Conservation (phyloP, 108 stramenopile genomes). For the Nitzschia inconspicua region DNA sequence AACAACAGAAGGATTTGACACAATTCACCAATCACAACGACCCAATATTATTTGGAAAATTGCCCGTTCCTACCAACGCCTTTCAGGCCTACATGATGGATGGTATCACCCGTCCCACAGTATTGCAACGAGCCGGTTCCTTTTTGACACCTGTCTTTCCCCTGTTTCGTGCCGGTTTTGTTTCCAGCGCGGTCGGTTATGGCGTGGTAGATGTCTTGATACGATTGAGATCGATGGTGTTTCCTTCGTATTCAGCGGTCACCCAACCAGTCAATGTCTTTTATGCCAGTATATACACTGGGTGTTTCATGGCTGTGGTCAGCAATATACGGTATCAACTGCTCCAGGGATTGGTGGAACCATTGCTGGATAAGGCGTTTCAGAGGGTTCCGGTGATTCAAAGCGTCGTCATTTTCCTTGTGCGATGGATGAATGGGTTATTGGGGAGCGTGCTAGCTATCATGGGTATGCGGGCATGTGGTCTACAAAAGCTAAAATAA, state of each 20-base stretch:
- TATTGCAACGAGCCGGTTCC: conserved; percentile 42
- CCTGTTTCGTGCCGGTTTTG: conserved; percentile 65
- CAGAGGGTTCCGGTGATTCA: neutral
- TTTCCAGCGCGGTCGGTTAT: conserved; percentile 71
- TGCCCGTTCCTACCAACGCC: conserved; percentile 72
- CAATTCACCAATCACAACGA: conserved; percentile 19
- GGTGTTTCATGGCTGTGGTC: conserved; percentile 66
- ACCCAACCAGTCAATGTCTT: conserved; percentile 57
- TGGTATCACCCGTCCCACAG: conserved; percentile 47
- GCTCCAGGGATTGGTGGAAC: conserved; percentile 78
- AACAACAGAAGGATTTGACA: neutral
- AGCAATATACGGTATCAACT: conserved; percentile 81
- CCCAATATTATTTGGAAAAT: conserved; percentile 15
- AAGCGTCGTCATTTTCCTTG: conserved; percentile 29
- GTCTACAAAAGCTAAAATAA: conserved; percentile 62
- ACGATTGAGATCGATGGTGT: conserved; percentile 33
- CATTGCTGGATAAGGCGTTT: conserved; percentile 44
- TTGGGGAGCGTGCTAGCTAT: conserved; percentile 75
- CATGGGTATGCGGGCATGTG: conserved; percentile 62
- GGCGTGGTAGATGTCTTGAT: conserved; percentile 51
- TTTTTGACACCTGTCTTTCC: conserved; percentile 57
- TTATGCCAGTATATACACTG: conserved; percentile 67
- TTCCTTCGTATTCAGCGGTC: conserved; percentile 40
- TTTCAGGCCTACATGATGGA: conserved; percentile 63
- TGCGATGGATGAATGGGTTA: conserved; percentile 67